A percentile compares a stretch with the other conserved stretches of the same genome.
These are phyloP conservation scores for Ascodesmis nigricans DNA, from an alignment of 495 filamentous ascomycete species.

Conservation along the genomic window DNA sequence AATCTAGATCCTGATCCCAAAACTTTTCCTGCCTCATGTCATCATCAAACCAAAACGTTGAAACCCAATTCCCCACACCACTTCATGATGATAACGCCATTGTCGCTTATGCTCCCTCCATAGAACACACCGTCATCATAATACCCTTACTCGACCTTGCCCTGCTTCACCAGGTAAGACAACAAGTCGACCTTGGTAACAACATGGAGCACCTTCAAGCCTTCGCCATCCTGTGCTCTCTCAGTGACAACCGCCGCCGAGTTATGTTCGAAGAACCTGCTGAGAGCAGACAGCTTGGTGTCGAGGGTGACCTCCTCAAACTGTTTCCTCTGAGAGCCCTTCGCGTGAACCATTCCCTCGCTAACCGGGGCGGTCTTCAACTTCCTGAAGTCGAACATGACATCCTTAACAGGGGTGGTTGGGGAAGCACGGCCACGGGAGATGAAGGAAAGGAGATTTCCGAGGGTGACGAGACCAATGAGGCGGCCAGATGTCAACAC, in stretches of 20 bases:
- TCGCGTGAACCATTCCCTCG: slow-evolving; percentile 24
- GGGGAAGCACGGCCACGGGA: slow-evolving; percentile 54
- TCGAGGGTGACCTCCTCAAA: slow-evolving; percentile 89
- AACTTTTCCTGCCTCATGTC: too few species aligned
- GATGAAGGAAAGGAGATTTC: slow-evolving; percentile 80
- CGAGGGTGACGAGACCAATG: slow-evolving; percentile 78
- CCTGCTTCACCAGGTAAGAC: slow-evolving; percentile 72
- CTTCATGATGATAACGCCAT: too few species aligned
- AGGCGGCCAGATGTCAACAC: slow-evolving; percentile 55
- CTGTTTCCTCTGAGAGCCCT: slow-evolving; percentile 31
- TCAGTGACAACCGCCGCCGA: slow-evolving; percentile 86
- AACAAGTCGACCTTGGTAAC: slow-evolving; percentile 93
- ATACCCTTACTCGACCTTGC: slow-evolving; percentile 25
- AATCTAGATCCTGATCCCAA: too few species aligned
- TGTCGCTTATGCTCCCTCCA: too few species aligned
- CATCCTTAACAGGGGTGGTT: slow-evolving; percentile 50
- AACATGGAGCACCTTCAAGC: slow-evolving; percentile 61
- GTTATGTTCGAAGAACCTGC: slow-evolving; percentile 94
- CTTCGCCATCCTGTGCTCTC: slow-evolving; percentile 29
- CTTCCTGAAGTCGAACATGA: slow-evolving; percentile 88
- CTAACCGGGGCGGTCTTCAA: slow-evolving; percentile 59
- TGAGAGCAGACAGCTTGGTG: slow-evolving; percentile 61
- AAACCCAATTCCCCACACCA: too few species aligned
- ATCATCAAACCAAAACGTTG: too few species aligned
- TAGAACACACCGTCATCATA: too few species aligned